phyloP scores from a whole-genome alignment of 306 rosid species.

The Quercus parvula region DNA sequence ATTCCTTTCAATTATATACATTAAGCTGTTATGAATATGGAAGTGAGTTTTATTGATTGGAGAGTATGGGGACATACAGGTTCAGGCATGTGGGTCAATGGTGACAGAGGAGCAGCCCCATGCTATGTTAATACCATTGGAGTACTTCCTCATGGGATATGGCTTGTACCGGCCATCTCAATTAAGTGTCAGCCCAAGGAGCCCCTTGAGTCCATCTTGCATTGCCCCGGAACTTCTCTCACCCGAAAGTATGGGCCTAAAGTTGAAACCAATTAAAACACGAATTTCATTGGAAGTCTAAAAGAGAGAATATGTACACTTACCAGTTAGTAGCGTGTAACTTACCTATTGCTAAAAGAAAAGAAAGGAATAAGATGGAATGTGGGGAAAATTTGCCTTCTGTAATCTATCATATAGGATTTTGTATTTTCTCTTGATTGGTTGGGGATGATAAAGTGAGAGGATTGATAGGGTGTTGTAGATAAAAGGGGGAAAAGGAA shows the following conservation, averaged over 20 bases:
- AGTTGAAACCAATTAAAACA: slow-evolving; percentile 92
- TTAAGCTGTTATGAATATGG: neutral
- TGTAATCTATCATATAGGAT: slow-evolving; percentile 26
- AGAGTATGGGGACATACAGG: slow-evolving; percentile 47
- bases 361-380: slow-evolving; percentile 20
- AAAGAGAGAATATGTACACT: neutral
- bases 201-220: slow-evolving; percentile 91
- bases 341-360: neutral
- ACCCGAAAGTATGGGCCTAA: slow-evolving; percentile 99
- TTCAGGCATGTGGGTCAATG: slow-evolving; percentile 94
- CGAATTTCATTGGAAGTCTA: slow-evolving; percentile 44
- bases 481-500: slow-evolving; percentile 33
- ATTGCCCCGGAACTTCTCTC: slow-evolving; percentile 91
- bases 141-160: slow-evolving; percentile 90
- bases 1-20: neutral
- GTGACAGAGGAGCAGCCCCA: slow-evolving; percentile 99
- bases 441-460: slow-evolving; percentile 21
- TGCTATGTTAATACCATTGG: slow-evolving; percentile 93
- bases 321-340: too few species aligned
- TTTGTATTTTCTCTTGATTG: slow-evolving; percentile 26
- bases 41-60: slow-evolving; percentile 8
- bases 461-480: slow-evolving; percentile 42
- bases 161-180: slow-evolving; percentile 77
- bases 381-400: slow-evolving; percentile 11
- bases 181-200: slow-evolving; percentile 81